phyloP scores from a whole-genome alignment of 495 filamentous ascomycete genomes.

The Daldinia bambusicola region DNA sequence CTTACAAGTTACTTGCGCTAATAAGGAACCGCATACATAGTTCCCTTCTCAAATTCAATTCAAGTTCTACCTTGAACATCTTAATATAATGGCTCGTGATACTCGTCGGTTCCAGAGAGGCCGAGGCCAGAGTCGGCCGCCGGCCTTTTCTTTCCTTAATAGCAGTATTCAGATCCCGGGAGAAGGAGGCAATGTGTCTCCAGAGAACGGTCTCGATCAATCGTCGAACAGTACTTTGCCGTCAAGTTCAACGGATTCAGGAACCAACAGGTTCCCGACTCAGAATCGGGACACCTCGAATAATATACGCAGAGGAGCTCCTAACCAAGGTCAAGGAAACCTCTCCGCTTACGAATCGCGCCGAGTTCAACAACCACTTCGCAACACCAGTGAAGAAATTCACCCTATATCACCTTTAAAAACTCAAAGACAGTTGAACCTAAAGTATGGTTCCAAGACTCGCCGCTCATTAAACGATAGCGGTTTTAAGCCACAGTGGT shows the following conservation, averaged over 20 bases:
- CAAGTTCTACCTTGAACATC: neutral
- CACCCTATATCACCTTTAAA: neutral
- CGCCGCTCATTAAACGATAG: slow-evolving; percentile 1
- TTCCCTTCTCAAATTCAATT: neutral
- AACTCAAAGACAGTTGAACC: neutral
- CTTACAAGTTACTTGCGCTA: neutral
- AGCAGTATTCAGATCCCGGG: neutral
- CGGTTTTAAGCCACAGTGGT: slow-evolving; percentile 44
- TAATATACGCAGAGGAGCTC: neutral
- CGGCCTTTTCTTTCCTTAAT: neutral
- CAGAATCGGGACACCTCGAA: neutral
- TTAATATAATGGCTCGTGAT: slow-evolving; percentile 1
- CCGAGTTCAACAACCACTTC: neutral
- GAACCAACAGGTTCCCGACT: neutral
- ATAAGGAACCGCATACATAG: neutral
- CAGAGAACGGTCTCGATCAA: neutral
- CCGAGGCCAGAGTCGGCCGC: neutral
- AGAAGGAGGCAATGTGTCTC: neutral
- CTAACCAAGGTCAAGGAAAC: neutral
- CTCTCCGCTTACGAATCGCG: neutral
- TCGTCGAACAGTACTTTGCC: neutral
- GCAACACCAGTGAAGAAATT: neutral
- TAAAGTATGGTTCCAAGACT: neutral
- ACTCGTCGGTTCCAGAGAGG: neutral
- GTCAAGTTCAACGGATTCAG: neutral